Evolutionary conservation across 352 stramenopile genomes (phyloP).

Genomic region (Blastocystis sp.): DNA sequence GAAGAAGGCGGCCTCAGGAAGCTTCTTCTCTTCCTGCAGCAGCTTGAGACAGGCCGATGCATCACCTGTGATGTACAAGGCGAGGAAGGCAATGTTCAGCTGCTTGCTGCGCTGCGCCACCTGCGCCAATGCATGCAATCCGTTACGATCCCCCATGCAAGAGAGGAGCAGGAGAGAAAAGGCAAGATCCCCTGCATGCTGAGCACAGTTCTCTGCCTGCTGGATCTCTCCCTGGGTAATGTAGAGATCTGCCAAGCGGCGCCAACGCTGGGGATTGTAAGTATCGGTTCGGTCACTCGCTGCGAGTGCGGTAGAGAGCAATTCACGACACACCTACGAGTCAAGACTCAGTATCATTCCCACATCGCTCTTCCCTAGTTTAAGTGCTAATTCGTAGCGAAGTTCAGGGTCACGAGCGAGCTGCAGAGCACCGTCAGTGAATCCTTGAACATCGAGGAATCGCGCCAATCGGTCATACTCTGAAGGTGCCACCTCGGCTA

Average conservation of each 20-base stretch:
- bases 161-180: conserved; percentile 92
- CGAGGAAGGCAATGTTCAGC: conserved; percentile 79
- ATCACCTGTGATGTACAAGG: conserved; percentile 85
- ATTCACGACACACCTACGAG: conserved; percentile 93
- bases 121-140: conserved; percentile 80
- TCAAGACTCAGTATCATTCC: conserved; percentile 69
- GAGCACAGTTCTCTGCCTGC: conserved; percentile 80
- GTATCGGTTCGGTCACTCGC: conserved; percentile 65
- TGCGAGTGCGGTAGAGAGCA: conserved; percentile 73
- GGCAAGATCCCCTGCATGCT: conserved; percentile 89
- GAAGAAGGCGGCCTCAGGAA: conserved; percentile 96
- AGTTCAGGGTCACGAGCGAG: conserved; percentile 79
- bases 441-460: conserved; percentile 96
- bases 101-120: conserved; percentile 77
- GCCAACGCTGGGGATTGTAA: conserved; percentile 55
- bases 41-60: conserved; percentile 89
- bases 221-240: conserved; percentile 70
- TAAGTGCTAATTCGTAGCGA: conserved; percentile 93
- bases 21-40: conserved; percentile 84
- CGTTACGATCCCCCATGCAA: conserved; percentile 83
- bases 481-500: conserved; percentile 69
- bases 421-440: conserved; percentile 89
- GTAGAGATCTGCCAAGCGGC: conserved; percentile 68
- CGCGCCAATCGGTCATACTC: conserved; percentile 80
- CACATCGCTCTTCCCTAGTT: conserved; percentile 89